Percentiles rank a stretch among this genome's conserved stretches.
These are phyloP conservation scores for Pseudopyrenochaeta lycopersici DNA, from an alignment of 2,329 filamentous ascomycete species.

Conservation along the genomic window DNA sequence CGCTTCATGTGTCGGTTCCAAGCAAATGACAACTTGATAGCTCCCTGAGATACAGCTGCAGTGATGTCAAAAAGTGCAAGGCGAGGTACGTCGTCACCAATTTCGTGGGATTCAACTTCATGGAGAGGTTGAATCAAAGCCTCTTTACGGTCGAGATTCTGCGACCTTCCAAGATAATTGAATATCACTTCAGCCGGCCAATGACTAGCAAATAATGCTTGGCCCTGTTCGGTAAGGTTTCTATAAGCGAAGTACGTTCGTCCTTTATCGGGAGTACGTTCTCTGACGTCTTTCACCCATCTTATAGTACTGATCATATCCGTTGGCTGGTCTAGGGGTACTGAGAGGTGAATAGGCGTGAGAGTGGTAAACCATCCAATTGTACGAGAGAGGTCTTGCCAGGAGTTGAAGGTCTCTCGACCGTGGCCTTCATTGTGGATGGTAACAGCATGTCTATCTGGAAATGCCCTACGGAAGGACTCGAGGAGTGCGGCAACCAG, in stretches of 20 bases:
- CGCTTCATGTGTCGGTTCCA: conserved; percentile 44
- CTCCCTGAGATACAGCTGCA: conserved; percentile 38
- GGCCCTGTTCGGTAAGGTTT: conserved; percentile 33
- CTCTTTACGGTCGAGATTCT: conserved; percentile 42
- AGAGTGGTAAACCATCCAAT: conserved; percentile 62
- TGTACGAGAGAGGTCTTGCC: conserved; percentile 59
- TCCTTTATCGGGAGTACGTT: conserved; percentile 42
- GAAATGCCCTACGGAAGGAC: conserved; percentile 56
- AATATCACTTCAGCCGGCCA: conserved; percentile 47
- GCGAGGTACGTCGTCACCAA: conserved; percentile 37
- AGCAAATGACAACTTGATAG: conserved; percentile 42
- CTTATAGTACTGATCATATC: conserved; percentile 42
- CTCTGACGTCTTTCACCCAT: conserved; percentile 45
- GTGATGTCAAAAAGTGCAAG: conserved; percentile 44
- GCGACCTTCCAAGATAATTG: conserved; percentile 44
- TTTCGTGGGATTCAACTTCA: conserved; percentile 30
- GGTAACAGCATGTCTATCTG: conserved; percentile 50
- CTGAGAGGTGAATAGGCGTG: conserved; percentile 37
- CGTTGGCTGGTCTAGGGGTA: conserved; percentile 31
- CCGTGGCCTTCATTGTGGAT: conserved; percentile 62
- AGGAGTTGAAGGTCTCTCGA: conserved; percentile 55
- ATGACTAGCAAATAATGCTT: conserved; percentile 35
- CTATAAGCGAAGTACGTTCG: conserved; percentile 43
- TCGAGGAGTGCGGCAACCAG: conserved; percentile 48
- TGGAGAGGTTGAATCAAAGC: conserved; percentile 33